These are phyloP conservation scores for Karstenula rhodostoma DNA, from an alignment of 2,329 filamentous ascomycete species.

Conservation along the genomic window DNA sequence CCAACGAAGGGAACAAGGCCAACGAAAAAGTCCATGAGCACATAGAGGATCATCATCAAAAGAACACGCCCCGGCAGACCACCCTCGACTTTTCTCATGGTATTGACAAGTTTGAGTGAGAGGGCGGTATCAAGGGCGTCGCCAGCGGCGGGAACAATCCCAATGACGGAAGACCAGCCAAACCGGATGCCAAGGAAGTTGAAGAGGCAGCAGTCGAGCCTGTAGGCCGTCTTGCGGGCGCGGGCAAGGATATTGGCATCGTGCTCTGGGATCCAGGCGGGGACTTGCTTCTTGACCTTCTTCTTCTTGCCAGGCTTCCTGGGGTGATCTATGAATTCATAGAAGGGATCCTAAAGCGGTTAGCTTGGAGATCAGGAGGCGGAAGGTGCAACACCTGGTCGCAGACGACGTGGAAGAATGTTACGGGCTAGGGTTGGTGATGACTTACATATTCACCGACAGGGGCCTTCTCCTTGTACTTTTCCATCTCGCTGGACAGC, in stretches of 20 bases:
- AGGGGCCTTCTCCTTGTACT: constrained; percentile 56
- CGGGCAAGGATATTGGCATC: constrained; percentile 84
- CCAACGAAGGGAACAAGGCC: constrained; percentile 79
- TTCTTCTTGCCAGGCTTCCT: constrained; percentile 76
- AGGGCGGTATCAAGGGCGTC: constrained; percentile 53
- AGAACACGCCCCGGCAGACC: constrained; percentile 71
- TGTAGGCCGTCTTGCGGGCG: constrained; percentile 85
- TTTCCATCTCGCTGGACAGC: constrained; percentile 56
- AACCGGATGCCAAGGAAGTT: constrained; percentile 82
- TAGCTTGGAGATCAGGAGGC: constrained; percentile 9
- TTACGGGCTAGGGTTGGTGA: neutral
- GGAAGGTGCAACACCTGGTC: constrained; percentile 6
- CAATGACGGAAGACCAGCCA: constrained; percentile 89
- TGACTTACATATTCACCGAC: constrained; percentile 52
- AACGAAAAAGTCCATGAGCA: constrained; percentile 75
- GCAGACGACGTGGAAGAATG: neutral
- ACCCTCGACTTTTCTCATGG: constrained; percentile 77
- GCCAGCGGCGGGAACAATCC: constrained; percentile 78
- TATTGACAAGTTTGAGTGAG: constrained; percentile 72
- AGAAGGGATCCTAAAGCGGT: constrained; percentile 80
- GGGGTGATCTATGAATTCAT: constrained; percentile 80
- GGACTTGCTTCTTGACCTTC: constrained; percentile 85
- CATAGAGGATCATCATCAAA: constrained; percentile 80
- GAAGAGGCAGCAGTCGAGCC: constrained; percentile 84
- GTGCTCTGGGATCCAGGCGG: constrained; percentile 80